Base-by-base conservation (phyloP, 306 rosid species). In the Cajanus cajan region DNA sequence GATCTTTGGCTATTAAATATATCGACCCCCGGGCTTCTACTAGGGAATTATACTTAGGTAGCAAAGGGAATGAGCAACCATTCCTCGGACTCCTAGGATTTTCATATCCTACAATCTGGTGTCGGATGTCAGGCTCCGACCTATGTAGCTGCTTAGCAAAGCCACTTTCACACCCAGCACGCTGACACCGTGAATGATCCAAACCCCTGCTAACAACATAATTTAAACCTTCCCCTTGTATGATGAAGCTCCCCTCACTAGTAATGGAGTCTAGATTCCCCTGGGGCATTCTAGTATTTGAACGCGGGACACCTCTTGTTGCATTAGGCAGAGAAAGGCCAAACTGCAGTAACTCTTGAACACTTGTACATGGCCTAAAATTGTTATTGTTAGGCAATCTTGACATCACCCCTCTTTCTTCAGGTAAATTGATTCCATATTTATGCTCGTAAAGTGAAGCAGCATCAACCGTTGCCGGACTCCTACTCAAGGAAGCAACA, bases 211-310 rank as follows among this genome's bases (percentile, higher is more conserved):
- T 75, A 33, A 4, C 76, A 18, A 68, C 79, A 82, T 80, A 84
- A 80, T 55, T 89, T 52, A 87, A 74, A 65, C 82, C 83, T 69
- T 87, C 91, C 33, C 91, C 91, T 62, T 85, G 88, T 58, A 87
- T 68, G 54, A 87, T 87, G 71, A 83, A 81, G 82, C 91, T 87
- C 59, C 84, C 91, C 84, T 85, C 91, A 25, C 84, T 62, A 7
- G 77, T 22, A 79, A 89, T 48, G 52, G 87, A 28, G 71, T 86
- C 84, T 1, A 83, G 45, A 76, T 82, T 69, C 15, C 65, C 78
- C 4, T 45, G 86, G 4, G 81, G 67, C 11, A 76, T 52, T 64
- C 83, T 66, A 63, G 85, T 48, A 75, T 82, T 76, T 51, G 81
- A 69, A 76, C 73, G 48, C 28, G 73, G 51, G 67, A 76, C 28